Percentiles rank a stretch among this genome's conserved stretches.
These are phyloP conservation scores for Acidiella bohemica DNA, from an alignment of 495 filamentous ascomycete genomes.

Conservation along the genomic window DNA sequence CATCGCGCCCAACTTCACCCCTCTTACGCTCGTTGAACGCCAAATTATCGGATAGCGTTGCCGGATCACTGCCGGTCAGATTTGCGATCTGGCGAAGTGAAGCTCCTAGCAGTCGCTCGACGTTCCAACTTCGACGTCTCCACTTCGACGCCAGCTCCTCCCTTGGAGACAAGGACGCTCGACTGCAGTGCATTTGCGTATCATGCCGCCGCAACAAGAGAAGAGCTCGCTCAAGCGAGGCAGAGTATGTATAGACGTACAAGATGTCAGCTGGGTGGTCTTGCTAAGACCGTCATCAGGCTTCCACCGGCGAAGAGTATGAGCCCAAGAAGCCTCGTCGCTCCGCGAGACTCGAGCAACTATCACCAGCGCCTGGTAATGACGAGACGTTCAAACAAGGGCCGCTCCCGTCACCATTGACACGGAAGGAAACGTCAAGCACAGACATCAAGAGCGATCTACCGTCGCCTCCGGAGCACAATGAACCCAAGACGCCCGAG, in stretches of 20 bases:
- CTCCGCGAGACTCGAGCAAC: slow-evolving; percentile 41
- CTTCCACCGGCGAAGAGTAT: slow-evolving; percentile 25
- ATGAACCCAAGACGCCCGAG: slow-evolving; percentile 34
- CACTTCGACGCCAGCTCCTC: too few relatives aligned
- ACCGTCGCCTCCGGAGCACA: slow-evolving; percentile 52
- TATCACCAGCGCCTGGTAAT: slow-evolving; percentile 31
- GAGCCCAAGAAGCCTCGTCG: slow-evolving; percentile 53
- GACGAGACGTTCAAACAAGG: slow-evolving; percentile 37
- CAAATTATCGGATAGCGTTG: too few relatives aligned
- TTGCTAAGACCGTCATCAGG: slow-evolving; percentile 8
- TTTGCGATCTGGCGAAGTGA: too few relatives aligned
- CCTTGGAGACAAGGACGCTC: too few relatives aligned
- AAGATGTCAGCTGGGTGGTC: too few relatives aligned
- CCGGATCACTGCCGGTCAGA: too few relatives aligned
- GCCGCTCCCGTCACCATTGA: slow-evolving; percentile 74
- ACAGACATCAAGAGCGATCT: slow-evolving; percentile 43
- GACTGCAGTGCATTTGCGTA: too few relatives aligned
- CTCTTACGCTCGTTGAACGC: too few relatives aligned
- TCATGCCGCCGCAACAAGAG: slow-evolving; percentile 19
- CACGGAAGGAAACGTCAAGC: slow-evolving; percentile 48
- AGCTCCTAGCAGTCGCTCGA: too few relatives aligned
- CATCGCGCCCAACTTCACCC: too few relatives aligned
- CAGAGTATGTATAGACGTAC: slow-evolving; percentile 18
- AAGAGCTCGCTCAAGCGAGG: slow-evolving; percentile 29
- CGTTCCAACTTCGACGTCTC: too few relatives aligned